Conservation (phyloP, 2,329 filamentous ascomycete genomes). For the Colletotrichum destructivum region DNA sequence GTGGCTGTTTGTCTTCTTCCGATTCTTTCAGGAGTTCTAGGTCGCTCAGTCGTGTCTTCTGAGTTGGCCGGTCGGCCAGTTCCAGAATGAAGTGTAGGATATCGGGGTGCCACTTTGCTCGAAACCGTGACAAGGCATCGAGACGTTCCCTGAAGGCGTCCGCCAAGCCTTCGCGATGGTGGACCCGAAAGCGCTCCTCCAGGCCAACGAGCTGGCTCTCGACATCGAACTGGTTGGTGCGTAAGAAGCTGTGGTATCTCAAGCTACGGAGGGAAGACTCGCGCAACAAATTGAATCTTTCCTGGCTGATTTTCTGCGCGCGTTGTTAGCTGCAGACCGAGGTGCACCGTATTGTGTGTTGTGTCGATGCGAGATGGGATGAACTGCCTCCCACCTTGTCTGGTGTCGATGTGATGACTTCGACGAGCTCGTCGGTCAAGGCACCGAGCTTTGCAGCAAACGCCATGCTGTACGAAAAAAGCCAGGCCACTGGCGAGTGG, state of each 20-base stretch:
- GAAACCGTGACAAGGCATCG: slow-evolving; percentile 67
- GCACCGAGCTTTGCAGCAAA: slow-evolving; percentile 75
- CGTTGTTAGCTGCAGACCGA: slow-evolving; percentile 15
- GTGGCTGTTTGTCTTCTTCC: slow-evolving; percentile 59
- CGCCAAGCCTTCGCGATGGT: slow-evolving; percentile 84
- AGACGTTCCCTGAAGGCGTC: slow-evolving; percentile 76
- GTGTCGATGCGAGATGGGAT: slow-evolving; percentile 27
- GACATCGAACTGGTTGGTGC: slow-evolving; percentile 84
- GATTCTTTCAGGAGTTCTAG: slow-evolving; percentile 69
- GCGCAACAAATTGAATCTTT: slow-evolving; percentile 60
- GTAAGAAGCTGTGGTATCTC: slow-evolving; percentile 69
- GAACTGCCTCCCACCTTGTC: slow-evolving; percentile 60
- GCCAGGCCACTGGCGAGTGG: slow-evolving; percentile 1
- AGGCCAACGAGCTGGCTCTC: slow-evolving; percentile 77
- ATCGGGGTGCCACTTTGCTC: slow-evolving; percentile 82
- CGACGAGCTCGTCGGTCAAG: slow-evolving; percentile 80
- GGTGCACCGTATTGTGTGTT: slow-evolving; percentile 20
- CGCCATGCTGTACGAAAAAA: slow-evolving; percentile 70
- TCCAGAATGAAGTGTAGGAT: slow-evolving; percentile 83
- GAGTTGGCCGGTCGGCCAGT: slow-evolving; percentile 84
- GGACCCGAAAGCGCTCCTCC: slow-evolving; percentile 88
- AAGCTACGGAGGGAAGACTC: slow-evolving; percentile 67
- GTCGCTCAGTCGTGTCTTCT: slow-evolving; percentile 76
- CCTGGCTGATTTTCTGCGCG: slow-evolving; percentile 46
- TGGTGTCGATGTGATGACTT: slow-evolving; percentile 71